Evolutionary conservation across 129 eudicot genomes (phyloP), one percentile per base, ranked within the genome.

Genomic region (Lactuca saligna): DNA sequence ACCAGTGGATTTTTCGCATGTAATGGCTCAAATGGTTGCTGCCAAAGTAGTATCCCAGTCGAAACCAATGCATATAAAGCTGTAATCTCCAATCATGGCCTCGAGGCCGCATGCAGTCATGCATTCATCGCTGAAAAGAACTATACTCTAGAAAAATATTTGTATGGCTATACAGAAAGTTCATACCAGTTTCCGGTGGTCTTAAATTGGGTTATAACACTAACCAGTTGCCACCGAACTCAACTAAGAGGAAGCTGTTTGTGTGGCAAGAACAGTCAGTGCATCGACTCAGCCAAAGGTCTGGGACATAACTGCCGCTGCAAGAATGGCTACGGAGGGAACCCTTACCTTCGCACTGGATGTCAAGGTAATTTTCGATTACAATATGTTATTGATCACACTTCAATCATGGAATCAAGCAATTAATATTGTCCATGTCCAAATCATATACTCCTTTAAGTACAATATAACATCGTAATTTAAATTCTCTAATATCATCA

Each of bases 221-320:
- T 46, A 16, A 48, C 14, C 32, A 73, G 56, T 8, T 81, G 85
- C 25, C 35, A 34, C 5, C 54, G 67, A 20, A 44, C 74, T 51
- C 44, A 5, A 9, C 8, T 33, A 67, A 79, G 42, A 14, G 55
- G 62, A 34, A 50, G 15, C 8, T 7, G 5, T 32, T 33, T 71
- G 17, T 82, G 80, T 29, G 63, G 61, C 14, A 37, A 44, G 29
- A 55, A 82, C 29, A 74, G 75, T 65, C 8, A 56, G 10, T 78
- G 82, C n/a, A 56, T 74, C 3, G 80, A 82, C 65, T 73, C 80
- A 7, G 17, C 17, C 6, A 41, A 37, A 0, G 50, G 66, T 15
- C 17, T 55, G 13, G 86, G 83, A 51, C 65, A 77, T 51, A 64
- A 58, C 1, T 82, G 81, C 64, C 54, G 15, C 10, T 74, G 87